phyloP scores from a whole-genome alignment of 129 eudicot genomes.

The Escallonia rubra region DNA sequence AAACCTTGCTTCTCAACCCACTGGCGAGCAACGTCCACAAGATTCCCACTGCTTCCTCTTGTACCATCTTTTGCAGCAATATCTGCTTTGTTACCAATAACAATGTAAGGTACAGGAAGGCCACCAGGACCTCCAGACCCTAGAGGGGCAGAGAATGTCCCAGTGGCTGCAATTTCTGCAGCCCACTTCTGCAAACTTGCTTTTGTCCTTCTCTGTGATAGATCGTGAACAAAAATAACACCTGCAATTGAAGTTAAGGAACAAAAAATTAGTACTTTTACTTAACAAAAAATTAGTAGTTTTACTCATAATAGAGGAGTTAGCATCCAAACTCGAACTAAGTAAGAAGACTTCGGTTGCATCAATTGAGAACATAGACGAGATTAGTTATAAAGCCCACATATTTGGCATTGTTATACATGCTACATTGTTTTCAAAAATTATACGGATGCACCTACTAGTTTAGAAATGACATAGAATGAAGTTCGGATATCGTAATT shows the following conservation, averaged over 20 bases:
- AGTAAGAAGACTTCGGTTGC: too few species aligned
- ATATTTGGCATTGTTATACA: too few species aligned
- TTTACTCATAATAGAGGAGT: too few species aligned
- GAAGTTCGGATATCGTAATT: too few species aligned
- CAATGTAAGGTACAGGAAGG: conserved; percentile 87
- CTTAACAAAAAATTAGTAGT: too few species aligned
- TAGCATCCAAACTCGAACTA: too few species aligned
- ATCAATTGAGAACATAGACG: too few species aligned
- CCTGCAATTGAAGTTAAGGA: conserved; percentile 38
- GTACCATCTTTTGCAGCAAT: conserved; percentile 77
- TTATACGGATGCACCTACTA: too few species aligned
- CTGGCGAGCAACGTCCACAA: conserved; percentile 85
- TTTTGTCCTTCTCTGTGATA: conserved; percentile 92
- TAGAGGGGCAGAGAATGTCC: conserved; percentile 90
- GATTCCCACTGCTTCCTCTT: conserved; percentile 93
- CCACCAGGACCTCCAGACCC: conserved; percentile 94
- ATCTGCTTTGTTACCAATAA: conserved; percentile 96
- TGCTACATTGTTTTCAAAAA: too few species aligned
- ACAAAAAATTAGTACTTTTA: conserved; percentile 11
- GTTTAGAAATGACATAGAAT: too few species aligned
- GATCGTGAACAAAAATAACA: conserved; percentile 90
- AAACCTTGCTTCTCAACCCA: conserved; percentile 99
- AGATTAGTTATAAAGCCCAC: too few species aligned
- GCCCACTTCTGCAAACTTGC: conserved; percentile 95
- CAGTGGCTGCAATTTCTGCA: conserved; percentile 68